Evolutionary conservation across 805 yeast genomes (phyloP), one percentile per base, ranked within the genome.

Genomic region (Saccharomycopsis babjevae): DNA sequence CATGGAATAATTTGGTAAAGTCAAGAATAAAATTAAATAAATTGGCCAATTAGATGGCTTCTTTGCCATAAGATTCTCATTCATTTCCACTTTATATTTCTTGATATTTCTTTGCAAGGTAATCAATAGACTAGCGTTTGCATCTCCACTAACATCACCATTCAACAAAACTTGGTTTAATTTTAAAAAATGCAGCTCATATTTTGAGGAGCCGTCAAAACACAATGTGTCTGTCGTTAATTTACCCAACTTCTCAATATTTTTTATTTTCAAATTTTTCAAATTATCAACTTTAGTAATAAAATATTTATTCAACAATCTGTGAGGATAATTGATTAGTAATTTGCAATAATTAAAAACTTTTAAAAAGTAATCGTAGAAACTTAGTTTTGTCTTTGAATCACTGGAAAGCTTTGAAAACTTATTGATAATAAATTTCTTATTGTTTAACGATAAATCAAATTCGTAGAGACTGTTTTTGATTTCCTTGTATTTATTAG

Each of bases 231-330:
- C 72, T 7, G 64, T 64, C 1, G 77, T 62, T 25, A 78, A 58
- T 16, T 67, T 66, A 0, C 82, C 82, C 16, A 78, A 61, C 38
- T 67, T 70, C 52, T 66, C 65, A 0, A 78, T 74, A 60, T 75
- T 76, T 6, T 62, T 57, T 1, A 63, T 62, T 58, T 72, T 72
- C 18, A 73, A 61, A 0, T 62, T 34, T 0, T 50, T 25, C 50
- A 73, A 50, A 16, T 64, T 36, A 1, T 58, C 64, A 57, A 73
- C 68, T 59, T 72, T 66, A 3, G 43, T 7, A 56, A 67, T 61
- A 58, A 70, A 54, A 40, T 74, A 74, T 32, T 70, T 66, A 22
- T 65, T 66, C 0, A 77, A 63, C 11, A 75, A 72, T 39, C 66
- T 65, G 20, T 72, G 68, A 2, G 82, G 82, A n/a, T 52, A 56